Conservation (phyloP, 768 basidiomycete genomes). For the Lyophyllum shimeji region DNA sequence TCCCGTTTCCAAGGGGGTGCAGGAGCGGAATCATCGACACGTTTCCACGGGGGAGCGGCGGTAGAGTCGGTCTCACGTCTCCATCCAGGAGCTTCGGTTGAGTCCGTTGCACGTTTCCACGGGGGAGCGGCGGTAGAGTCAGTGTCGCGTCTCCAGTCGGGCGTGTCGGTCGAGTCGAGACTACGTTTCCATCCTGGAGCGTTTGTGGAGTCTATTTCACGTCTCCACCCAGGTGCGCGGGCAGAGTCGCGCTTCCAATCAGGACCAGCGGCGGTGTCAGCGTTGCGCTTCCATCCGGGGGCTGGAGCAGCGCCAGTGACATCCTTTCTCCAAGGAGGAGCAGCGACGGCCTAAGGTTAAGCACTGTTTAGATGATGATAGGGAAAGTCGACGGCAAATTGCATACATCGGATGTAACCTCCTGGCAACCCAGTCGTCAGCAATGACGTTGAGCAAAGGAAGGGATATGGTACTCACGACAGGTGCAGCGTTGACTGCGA, state of each 20-base stretch:
- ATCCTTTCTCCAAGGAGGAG: background rate
- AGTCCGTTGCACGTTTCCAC: background rate
- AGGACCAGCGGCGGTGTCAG: too few species aligned
- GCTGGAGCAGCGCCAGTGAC: background rate
- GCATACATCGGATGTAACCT: conserved; percentile 5
- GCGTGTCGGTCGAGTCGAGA: background rate
- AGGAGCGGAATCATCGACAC: background rate
- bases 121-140: background rate
- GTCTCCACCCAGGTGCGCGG: background rate
- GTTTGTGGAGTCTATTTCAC: too few species aligned
- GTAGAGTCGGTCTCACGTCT: background rate
- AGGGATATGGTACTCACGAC: conserved; percentile 9
- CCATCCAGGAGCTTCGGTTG: background rate
- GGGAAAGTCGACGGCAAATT: background rate
- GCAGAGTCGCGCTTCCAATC: background rate
- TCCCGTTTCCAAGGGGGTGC: conserved; percentile 3
- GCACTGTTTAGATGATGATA: background rate
- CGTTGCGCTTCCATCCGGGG: conserved; percentile 3
- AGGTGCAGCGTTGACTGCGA: conserved; percentile 15
- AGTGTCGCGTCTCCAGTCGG: conserved; percentile 1
- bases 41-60: background rate
- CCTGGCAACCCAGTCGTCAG: background rate
- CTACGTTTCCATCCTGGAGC: conserved; percentile 4
- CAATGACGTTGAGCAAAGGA: background rate
- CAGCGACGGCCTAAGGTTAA: background rate